Base-by-base conservation (phyloP, 805 yeast genomes). In the Yarrowia deformans region DNA sequence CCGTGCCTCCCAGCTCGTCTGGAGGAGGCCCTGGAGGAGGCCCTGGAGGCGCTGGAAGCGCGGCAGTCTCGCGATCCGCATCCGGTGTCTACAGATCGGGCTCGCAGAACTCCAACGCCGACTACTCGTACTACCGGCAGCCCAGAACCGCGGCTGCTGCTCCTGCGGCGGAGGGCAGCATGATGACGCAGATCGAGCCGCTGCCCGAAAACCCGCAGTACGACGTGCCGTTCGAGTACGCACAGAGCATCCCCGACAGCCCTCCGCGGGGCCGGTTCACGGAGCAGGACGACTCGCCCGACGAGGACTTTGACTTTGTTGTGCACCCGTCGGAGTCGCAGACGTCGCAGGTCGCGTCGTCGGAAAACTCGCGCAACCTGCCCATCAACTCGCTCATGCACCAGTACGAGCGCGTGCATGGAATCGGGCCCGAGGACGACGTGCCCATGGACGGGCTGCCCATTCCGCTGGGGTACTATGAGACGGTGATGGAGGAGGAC, bases 401-500 rank as follows among this genome's bases (percentile, higher is more conserved):
- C n/a, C 69, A 67, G 68, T 67, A 67, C 42, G 69, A 67, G 39
- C 69, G 69, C 3, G 67, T 58, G 6, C 69, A 67, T 23, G 69
- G 69, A 14, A 34, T 67, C 16, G 56, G 56, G 3, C 56, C 68
- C 16, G 68, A 64, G 32, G 69, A 55, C 16, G 69, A 52, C 7
- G 67, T 58, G 14, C 67, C 69, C n/a, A 43, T 58, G 50, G 69
- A 52, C 37, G 69, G 67, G 12, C 50, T 67, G 14, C 50, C 69
- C 9, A 42, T 55, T 32, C 69, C 69, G 0, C 67, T 67, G 37
- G 69, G 69, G 2, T 67, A 55, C 68, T 67, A 56, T 18, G 69
- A 67, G 52, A 67, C 69, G 3, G 69, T 67, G 6, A 19, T 45
- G 69, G 69, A 67, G 68, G 69, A 67, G 32, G 67, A 58, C 43